Percentiles rank a stretch among this genome's conserved stretches.
These are phyloP conservation scores for Venturia aucupariae DNA, from an alignment of 2,329 filamentous ascomycete species.

Conservation along the genomic window DNA sequence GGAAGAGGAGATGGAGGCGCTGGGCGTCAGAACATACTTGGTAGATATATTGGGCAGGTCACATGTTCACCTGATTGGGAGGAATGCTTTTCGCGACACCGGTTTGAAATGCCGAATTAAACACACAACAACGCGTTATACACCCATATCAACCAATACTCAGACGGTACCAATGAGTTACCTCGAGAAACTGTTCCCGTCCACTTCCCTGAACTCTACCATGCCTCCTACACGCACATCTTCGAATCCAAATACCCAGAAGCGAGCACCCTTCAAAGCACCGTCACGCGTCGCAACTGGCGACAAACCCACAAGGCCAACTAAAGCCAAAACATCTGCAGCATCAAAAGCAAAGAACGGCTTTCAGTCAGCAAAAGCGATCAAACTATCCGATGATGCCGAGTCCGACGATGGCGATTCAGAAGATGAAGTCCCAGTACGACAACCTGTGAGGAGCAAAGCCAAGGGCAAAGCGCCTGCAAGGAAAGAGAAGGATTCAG, in stretches of 20 bases:
- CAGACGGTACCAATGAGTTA: slow-evolving; percentile 1
- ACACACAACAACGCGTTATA: not conserved
- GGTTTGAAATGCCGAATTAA: too few relatives aligned
- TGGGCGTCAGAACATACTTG: too few relatives aligned
- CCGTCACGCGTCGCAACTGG: slow-evolving; percentile 5
- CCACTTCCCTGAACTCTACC: not conserved
- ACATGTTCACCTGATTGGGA: not conserved
- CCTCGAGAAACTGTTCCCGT: slow-evolving; percentile 5
- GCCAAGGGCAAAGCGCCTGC: not conserved
- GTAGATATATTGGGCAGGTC: not conserved
- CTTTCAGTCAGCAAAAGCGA: not conserved
- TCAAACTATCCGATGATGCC: not conserved
- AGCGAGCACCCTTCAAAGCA: slow-evolving; percentile 13
- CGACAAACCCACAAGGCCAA: not conserved
- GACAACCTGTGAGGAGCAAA: slow-evolving; percentile 2
- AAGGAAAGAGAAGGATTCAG: slow-evolving; percentile 9
- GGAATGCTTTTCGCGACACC: not conserved
- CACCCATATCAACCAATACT: not conserved
- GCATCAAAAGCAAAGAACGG: not conserved
- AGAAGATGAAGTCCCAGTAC: slow-evolving; percentile 15
- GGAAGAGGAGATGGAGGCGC: not conserved
- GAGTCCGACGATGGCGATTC: slow-evolving; percentile 2
- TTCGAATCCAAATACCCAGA: not conserved
- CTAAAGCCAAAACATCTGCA: not conserved
- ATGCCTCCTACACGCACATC: slow-evolving; percentile 4